phyloP scores from a whole-genome alignment of 257 asterid species.

The Solanum dulcamara region DNA sequence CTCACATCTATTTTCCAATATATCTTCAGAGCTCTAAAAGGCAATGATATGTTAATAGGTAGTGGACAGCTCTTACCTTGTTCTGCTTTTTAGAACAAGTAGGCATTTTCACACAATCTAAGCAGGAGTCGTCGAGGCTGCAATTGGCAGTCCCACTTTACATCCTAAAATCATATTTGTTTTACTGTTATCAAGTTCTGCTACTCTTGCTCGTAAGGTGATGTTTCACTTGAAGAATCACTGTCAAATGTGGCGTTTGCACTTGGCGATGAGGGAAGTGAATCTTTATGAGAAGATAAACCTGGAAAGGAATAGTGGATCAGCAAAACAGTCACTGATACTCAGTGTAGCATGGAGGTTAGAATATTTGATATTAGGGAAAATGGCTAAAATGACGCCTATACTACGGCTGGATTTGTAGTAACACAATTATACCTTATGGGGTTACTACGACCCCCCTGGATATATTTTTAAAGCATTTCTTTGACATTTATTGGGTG shows the following conservation, averaged over 20 bases:
- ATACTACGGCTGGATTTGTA: neutral
- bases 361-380: neutral
- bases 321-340: neutral
- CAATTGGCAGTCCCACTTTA: neutral
- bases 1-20: neutral
- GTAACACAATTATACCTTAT: neutral
- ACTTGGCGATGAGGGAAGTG: constrained; percentile 55
- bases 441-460: neutral
- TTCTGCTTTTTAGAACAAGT: neutral
- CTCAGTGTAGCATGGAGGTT: neutral
- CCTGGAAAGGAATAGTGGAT: constrained; percentile 21
- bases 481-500: neutral
- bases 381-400: neutral
- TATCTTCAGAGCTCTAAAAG: neutral
- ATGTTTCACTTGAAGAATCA: constrained; percentile 85
- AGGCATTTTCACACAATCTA: neutral
- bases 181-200: neutral
- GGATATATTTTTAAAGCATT: neutral
- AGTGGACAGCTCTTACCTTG: neutral
- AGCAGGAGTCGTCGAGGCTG: neutral
- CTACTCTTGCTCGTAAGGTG: constrained; percentile 56
- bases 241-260: constrained; percentile 60
- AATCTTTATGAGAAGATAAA: constrained; percentile 50
- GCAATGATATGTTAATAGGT: neutral
- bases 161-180: neutral